Evolutionary conservation across 192 early-diverging fungal genomes (phyloP), one percentile per base, ranked within the genome.

Genomic region (Linnemannia elongata): DNA sequence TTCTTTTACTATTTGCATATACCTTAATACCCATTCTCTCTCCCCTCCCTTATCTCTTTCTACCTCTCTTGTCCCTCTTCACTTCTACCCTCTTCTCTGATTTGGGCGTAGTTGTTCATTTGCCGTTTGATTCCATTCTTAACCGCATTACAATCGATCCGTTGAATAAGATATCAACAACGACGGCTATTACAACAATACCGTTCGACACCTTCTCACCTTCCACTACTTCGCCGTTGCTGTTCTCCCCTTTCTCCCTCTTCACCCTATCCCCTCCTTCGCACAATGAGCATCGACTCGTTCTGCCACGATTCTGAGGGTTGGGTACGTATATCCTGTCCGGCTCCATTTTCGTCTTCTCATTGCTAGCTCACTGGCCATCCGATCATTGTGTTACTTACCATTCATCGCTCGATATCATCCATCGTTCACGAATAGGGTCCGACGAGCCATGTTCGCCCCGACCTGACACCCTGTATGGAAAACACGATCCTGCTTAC

Each of bases 401-500:
- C 68, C 27, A 9, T 20, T 72, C 30, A 24, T 22, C 6, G 22
- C 15, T 30, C 24, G 27, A 33, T 18, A 49, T 30, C 8, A 45
- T 45, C 44, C 13, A 45, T 75, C 35, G 49, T 22, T 13, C 6
- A 2, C 24, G 15, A 30, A 70, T 74, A 74, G 79, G 79, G 79
- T 49, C 79, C 79, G 52, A 80, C 79, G 38, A 74, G 72, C 42
- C 17, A 44, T 66, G 7, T 0, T 10, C 55, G 44, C 2, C 49
- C 70, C 6, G 79, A 68, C 30, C 57, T 80, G 39, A 80, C 79
- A 24, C 79, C 54, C 1, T 80, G 79, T 33, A n/a, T 80, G 15
- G 79, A 80, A 47, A 52, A 72, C 42, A 80, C 79, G 24, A 80
- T 80, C 44, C 57, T 80, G 13, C 49, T 72, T 7, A 47, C 72